Base-by-base conservation (phyloP, 352 stramenopile species). In the Hyaloperonospora arabidopsidis region DNA sequence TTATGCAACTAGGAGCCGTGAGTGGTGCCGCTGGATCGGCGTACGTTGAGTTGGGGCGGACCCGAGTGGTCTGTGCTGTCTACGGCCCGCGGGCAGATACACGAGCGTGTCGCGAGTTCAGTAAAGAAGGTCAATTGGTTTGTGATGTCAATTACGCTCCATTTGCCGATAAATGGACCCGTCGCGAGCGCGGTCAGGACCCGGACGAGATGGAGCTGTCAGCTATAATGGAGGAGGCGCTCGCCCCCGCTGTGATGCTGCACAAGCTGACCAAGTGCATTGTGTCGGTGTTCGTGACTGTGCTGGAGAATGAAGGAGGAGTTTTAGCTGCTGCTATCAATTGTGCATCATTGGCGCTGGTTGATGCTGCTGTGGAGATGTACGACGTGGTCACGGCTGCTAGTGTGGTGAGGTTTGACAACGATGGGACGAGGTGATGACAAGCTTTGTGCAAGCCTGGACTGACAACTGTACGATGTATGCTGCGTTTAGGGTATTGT, bases 331-430 rank as follows among this genome's bases (percentile, higher is more conserved):
- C 86, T 4, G 79, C 84, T 15, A 86, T 95, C 50, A 92, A 89
- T 49, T 89, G 76, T 40, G 87, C 88, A 25, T 96, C 86, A 18
- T 67, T 97, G 23, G 88, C 88, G 19, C 70, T 97, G 5, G 80
- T 84, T 7, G 84, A 97, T 46, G 86, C 85, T 6, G 86, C 84
- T 0, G 83, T 97, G n/a, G 88, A 97, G 67, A 93, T 97, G 72
- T 93, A 87, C 49, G 88, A 96, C 63, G 70, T 96, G 22, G 87
- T 97, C 28, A 86, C 87, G 21, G 76, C 84, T 5, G 71, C 84
- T 11, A 84, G 61, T 50, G 88, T 80, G 22, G 80, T 79, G 18
- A 50, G 68, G 70, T 52, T 36, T 21, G 48, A 29, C 12, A 19
- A 35, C 41, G 36, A 6, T 51, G 5, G 28, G 17, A 19, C 11